Percentiles rank a stretch among this genome's conserved stretches.
These are phyloP conservation scores for Pleurostoma richardsiae DNA, from an alignment of 2,329 filamentous ascomycete genomes.

Conservation along the genomic window DNA sequence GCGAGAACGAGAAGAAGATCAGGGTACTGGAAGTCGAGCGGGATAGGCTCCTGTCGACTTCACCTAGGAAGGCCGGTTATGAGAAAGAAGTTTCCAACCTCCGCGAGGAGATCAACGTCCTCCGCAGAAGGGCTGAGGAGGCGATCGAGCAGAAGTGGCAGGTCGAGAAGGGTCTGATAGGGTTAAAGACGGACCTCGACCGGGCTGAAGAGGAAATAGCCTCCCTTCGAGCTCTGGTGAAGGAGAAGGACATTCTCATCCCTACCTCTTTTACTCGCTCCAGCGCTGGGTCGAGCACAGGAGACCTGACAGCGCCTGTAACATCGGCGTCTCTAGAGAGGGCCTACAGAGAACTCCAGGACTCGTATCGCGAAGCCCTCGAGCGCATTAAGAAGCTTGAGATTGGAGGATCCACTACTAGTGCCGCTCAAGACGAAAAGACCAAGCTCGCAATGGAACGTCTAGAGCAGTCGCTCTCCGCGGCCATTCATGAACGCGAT, in stretches of 20 bases:
- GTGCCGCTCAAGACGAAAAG: slow-evolving; percentile 43
- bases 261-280: slow-evolving; percentile 51
- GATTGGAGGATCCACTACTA: slow-evolving; percentile 24
- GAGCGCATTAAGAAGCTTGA: slow-evolving; percentile 63
- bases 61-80: slow-evolving; percentile 72
- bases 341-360: slow-evolving; percentile 71
- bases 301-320: slow-evolving; percentile 40
- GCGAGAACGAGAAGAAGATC: slow-evolving; percentile 78
- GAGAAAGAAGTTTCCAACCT: slow-evolving; percentile 76
- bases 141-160: slow-evolving; percentile 95
- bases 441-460: slow-evolving; percentile 58
- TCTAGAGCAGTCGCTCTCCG: slow-evolving; percentile 63
- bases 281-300: slow-evolving; percentile 23
- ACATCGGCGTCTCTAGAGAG: slow-evolving; percentile 68
- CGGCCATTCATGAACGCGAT: slow-evolving; percentile 68
- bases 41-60: slow-evolving; percentile 63
- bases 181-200: slow-evolving; percentile 94
- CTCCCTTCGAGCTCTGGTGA: slow-evolving; percentile 71
- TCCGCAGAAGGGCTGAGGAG: slow-evolving; percentile 85
- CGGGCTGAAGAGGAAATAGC: slow-evolving; percentile 89
- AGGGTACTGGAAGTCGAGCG: slow-evolving; percentile 72
- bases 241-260: slow-evolving; percentile 77
- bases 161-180: slow-evolving; percentile 82
- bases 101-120: slow-evolving; percentile 75
- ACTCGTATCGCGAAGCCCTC: slow-evolving; percentile 62